Evolutionary conservation across 768 basidiomycete genomes (phyloP).

Genomic region (Naganishia randhawae): DNA sequence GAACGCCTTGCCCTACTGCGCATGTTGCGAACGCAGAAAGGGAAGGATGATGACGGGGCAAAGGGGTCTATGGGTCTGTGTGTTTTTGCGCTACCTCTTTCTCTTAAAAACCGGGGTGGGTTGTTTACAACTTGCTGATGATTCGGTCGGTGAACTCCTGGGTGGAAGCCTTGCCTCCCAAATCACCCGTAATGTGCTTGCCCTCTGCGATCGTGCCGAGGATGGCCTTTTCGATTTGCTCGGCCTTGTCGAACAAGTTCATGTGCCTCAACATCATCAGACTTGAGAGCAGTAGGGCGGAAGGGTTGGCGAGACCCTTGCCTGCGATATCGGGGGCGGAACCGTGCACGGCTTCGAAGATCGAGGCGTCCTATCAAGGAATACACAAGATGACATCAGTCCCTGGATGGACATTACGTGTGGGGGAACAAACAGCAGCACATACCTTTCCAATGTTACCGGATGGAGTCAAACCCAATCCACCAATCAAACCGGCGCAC

Average conservation of each 20-base stretch:
- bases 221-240: slow-evolving; percentile 86
- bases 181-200: slow-evolving; percentile 86
- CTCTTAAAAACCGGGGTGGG: not conserved
- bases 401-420: not conserved
- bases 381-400: slow-evolving; percentile 49
- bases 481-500: slow-evolving; percentile 97
- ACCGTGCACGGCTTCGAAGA: slow-evolving; percentile 99
- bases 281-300: slow-evolving; percentile 89
- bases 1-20: no score
- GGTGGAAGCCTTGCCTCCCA: slow-evolving; percentile 88
- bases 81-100: not conserved
- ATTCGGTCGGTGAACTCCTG: slow-evolving; percentile 85
- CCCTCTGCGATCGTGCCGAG: slow-evolving; percentile 93
- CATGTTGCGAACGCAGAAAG: no score
- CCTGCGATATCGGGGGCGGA: slow-evolving; percentile 99
- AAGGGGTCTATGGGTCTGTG: not conserved
- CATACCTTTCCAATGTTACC: slow-evolving; percentile 80
- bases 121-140: slow-evolving; percentile 62
- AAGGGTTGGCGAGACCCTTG: slow-evolving; percentile 79
- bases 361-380: slow-evolving; percentile 79
- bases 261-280: slow-evolving; percentile 99
- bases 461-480: slow-evolving; percentile 92
- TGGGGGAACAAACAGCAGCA: no score
- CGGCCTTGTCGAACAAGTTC: slow-evolving; percentile 76
- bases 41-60: no score